These are phyloP conservation scores for Ambrosia hybrid DNA, from an alignment of 140 eudicot genomes.

Conservation along the genomic window DNA sequence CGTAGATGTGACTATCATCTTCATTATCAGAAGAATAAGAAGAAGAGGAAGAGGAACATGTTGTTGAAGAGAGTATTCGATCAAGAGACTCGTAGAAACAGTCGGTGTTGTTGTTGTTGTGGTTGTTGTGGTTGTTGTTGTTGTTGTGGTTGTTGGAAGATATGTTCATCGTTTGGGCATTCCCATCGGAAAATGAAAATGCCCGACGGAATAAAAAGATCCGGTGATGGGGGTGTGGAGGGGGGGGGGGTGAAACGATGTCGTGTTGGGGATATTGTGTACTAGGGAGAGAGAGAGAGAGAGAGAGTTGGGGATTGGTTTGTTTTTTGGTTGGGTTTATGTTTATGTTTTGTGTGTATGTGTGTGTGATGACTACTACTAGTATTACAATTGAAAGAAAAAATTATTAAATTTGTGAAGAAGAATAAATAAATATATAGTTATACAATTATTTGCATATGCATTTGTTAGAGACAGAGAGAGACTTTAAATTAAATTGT, in stretches of 20 bases:
- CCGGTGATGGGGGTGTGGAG: conserved; percentile 32
- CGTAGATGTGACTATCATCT: conserved; percentile 21
- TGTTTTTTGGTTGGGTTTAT: conserved; percentile 12
- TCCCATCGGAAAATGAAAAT: conserved; percentile 64
- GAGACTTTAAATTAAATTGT: too few relatives aligned
- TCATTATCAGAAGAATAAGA: conserved; percentile 50
- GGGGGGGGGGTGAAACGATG: conserved; percentile 27
- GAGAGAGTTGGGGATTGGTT: conserved; percentile 16
- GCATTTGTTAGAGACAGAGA: too few relatives aligned
- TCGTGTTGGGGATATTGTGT: conserved; percentile 29
- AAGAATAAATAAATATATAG: neutral
- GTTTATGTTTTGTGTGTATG: neutral
- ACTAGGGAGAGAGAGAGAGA: neutral
- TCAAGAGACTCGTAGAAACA: conserved; percentile 88
- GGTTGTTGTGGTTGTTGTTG: conserved; percentile 30
- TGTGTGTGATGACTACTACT: conserved; percentile 13
- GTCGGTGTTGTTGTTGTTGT: conserved; percentile 20
- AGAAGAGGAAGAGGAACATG: conserved; percentile 70
- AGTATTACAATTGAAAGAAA: neutral
- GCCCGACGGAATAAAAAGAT: conserved; percentile 42
- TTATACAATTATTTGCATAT: too few relatives aligned
- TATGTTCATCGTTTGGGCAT: conserved; percentile 88
- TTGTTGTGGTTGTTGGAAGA: conserved; percentile 46
- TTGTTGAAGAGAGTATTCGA: conserved; percentile 86
- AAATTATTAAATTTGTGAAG: neutral